phyloP scores from a whole-genome alignment of 257 asterid species.

The Phtheirospermum japonicum region DNA sequence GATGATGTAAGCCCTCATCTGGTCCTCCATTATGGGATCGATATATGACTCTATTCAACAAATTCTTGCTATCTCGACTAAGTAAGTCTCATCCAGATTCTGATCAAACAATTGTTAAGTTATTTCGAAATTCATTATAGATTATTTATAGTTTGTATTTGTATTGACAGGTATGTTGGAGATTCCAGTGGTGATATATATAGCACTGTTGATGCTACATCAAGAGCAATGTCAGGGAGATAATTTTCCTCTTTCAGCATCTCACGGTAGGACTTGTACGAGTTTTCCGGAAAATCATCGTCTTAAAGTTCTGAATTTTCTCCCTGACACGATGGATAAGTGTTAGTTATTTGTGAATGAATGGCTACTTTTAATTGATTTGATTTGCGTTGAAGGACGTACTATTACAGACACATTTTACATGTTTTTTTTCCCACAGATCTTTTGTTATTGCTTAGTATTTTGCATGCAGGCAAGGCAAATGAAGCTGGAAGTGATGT shows the following conservation, averaged over 20 bases:
- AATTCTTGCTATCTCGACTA: constrained; percentile 74
- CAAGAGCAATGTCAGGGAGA: constrained; percentile 41
- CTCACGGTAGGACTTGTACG: constrained; percentile 78
- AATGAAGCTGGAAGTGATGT: constrained; percentile 45
- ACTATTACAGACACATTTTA: not conserved
- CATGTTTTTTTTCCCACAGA: not conserved
- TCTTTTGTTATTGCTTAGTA: not conserved
- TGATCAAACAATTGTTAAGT: too few species aligned
- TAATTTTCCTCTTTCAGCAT: constrained; percentile 70
- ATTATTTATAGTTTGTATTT: constrained; percentile 18
- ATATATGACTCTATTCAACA: constrained; percentile 53
- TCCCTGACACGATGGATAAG: too few species aligned
- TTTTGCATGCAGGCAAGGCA: constrained; percentile 45
- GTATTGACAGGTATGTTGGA: constrained; percentile 67
- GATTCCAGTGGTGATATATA: constrained; percentile 67
- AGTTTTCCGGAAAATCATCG: too few species aligned
- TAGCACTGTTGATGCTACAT: constrained; percentile 62
- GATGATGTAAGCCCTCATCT: constrained; percentile 62
- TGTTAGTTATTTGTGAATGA: too few species aligned
- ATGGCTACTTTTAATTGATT: too few species aligned
- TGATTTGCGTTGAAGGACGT: not conserved
- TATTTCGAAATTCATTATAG: not conserved
- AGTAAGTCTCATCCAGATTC: constrained; percentile 58
- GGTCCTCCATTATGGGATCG: constrained; percentile 84
- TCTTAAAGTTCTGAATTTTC: too few species aligned